Conservation (phyloP, 2,329 filamentous ascomycete genomes). For the Aphanocladium album region DNA sequence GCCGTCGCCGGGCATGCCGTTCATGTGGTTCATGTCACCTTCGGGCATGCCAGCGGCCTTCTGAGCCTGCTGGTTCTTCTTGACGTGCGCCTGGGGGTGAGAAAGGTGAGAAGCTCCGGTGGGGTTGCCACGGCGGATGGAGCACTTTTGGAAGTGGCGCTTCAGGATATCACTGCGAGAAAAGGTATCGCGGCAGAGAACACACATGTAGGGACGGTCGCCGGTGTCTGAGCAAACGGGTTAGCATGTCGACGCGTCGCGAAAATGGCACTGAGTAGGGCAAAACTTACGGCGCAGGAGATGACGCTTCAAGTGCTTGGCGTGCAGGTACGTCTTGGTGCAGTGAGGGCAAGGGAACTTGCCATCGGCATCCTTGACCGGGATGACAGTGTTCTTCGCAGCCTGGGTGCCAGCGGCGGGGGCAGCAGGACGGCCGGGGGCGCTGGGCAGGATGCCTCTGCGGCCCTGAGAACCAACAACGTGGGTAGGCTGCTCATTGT, state of each 20-base stretch:
- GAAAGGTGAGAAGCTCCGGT: slow-evolving; percentile 92
- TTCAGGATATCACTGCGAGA: slow-evolving; percentile 97
- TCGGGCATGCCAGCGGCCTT: slow-evolving; percentile 51
- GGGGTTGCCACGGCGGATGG: slow-evolving; percentile 90
- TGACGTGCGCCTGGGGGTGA: slow-evolving; percentile 83
- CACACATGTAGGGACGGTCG: slow-evolving; percentile 96
- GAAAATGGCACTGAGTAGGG: slow-evolving; percentile 18
- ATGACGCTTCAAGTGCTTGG: slow-evolving; percentile 96
- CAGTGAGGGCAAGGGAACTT: slow-evolving; percentile 98
- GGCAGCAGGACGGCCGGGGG: slow-evolving; percentile 77
- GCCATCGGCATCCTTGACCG: slow-evolving; percentile 92
- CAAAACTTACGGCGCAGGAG: slow-evolving; percentile 81
- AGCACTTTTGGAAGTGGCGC: slow-evolving; percentile 99
- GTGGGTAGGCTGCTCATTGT: slow-evolving; percentile 69
- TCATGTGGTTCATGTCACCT: slow-evolving; percentile 54
- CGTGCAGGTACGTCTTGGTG: slow-evolving; percentile 95
- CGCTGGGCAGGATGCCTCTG: slow-evolving; percentile 84
- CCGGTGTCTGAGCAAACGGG: slow-evolving; percentile 67
- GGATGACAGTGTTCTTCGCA: slow-evolving; percentile 76
- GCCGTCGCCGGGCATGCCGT: slow-evolving; percentile 52
- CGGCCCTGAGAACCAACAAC: slow-evolving; percentile 93
- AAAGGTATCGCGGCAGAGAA: slow-evolving; percentile 96
- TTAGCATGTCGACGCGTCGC: slow-evolving; percentile 2
- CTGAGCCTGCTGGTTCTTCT: slow-evolving; percentile 63
- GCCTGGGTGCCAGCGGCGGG: slow-evolving; percentile 63